Conservation (phyloP, 345 rosid species). For the Adansonia digitata region DNA sequence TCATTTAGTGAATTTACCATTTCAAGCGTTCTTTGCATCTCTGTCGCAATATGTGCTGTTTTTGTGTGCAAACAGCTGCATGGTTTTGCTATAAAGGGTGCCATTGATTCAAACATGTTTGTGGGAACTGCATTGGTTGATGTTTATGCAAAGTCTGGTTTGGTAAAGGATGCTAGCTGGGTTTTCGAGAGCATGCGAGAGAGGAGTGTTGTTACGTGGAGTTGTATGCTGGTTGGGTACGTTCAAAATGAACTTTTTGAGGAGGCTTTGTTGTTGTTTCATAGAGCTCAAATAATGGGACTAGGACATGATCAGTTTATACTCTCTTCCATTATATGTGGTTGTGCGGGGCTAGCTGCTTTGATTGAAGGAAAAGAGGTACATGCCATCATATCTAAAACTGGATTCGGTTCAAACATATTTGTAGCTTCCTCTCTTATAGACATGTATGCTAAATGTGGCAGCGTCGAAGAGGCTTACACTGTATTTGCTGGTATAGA, state of each 20-base stretch:
- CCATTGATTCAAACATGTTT: constrained; percentile 42
- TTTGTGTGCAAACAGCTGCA: constrained; percentile 60
- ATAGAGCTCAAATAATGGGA: constrained; percentile 34
- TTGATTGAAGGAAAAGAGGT: constrained; percentile 69
- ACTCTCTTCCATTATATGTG: constrained; percentile 60
- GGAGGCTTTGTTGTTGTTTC: constrained; percentile 59
- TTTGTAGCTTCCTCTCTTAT: constrained; percentile 62
- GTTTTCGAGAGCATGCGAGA: constrained; percentile 62
- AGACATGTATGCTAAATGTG: constrained; percentile 89
- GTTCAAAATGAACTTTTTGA: constrained; percentile 66
- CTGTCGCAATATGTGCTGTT: constrained; percentile 36
- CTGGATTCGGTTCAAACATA: constrained; percentile 51
- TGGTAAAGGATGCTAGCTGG: constrained; percentile 39
- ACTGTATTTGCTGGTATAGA: constrained; percentile 37
- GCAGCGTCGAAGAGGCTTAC: constrained; percentile 58
- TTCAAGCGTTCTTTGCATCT: constrained; percentile 66
- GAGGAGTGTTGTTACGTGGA: constrained; percentile 76
- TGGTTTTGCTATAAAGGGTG: constrained; percentile 51
- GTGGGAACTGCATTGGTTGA: constrained; percentile 78
- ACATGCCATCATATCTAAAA: constrained; percentile 52
- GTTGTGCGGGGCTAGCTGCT: constrained; percentile 69
- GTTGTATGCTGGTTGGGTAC: constrained; percentile 72
- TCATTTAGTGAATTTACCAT: constrained; percentile 56
- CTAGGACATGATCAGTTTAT: constrained; percentile 49
- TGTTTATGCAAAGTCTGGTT: constrained; percentile 66